Evolutionary conservation across 768 basidiomycete species (phyloP).

Genomic region (Pulveroboletus sp.): DNA sequence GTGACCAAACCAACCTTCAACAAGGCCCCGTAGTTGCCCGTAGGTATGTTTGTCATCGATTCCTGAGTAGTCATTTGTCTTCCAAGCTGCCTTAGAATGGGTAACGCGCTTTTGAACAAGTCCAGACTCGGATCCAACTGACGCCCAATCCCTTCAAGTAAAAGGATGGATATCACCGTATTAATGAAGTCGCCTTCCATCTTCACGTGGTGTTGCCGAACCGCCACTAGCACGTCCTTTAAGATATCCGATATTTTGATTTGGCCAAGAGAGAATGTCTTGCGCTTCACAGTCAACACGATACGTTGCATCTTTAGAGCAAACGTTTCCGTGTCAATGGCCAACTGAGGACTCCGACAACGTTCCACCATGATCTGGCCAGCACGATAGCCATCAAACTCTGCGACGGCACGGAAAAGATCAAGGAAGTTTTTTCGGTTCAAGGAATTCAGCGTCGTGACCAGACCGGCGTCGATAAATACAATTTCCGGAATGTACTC

Average conservation of each 20-base stretch:
- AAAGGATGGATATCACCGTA: conserved; percentile 88
- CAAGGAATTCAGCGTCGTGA: conserved; percentile 76
- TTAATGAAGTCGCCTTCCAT: conserved; percentile 99
- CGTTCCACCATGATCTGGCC: conserved; percentile 96
- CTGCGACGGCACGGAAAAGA: conserved; percentile 91
- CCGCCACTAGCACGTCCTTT: conserved; percentile 80
- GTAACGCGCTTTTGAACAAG: conserved; percentile 91
- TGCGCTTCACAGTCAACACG: conserved; percentile 87
- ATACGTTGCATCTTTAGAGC: conserved; percentile 98
- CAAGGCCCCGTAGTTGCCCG: conserved; percentile 75
- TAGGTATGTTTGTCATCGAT: conserved; percentile 54
- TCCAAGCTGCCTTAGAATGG: conserved; percentile 88
- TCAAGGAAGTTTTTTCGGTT: conserved; percentile 94
- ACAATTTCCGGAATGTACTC: conserved; percentile 94
- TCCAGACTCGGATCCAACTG: conserved; percentile 90
- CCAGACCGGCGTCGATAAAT: conserved; percentile 94
- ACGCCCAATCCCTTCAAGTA: conserved; percentile 94
- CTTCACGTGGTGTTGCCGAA: conserved; percentile 91
- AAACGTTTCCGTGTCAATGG: conserved; percentile 89
- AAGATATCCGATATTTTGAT: conserved; percentile 95
- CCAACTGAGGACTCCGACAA: conserved; percentile 86
- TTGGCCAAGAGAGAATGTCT: conserved; percentile 95
- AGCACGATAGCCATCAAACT: conserved; percentile 94
- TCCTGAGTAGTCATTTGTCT: conserved; percentile 83
- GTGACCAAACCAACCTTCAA: conserved; percentile 62